Conservation (phyloP, 2,329 filamentous ascomycete species). For the Colletotrichum trifolii region DNA sequence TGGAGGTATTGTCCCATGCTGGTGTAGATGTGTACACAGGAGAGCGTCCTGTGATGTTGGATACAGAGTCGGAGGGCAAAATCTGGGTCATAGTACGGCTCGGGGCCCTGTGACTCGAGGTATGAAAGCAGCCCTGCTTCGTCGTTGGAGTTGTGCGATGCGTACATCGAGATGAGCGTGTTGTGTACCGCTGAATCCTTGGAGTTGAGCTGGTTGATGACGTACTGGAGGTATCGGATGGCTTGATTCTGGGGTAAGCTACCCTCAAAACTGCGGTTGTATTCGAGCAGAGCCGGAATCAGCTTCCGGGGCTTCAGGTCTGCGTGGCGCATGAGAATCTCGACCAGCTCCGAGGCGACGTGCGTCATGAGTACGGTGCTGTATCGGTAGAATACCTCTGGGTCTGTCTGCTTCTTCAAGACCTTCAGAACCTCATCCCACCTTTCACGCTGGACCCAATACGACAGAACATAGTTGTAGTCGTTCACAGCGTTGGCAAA, state of each 20-base stretch:
- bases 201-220: constrained; percentile 86
- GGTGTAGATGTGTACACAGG: constrained; percentile 96
- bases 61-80: constrained; percentile 97
- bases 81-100: constrained; percentile 91
- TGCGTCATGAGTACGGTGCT: constrained; percentile 97
- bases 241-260: constrained; percentile 86
- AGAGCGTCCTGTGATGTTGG: constrained; percentile 90
- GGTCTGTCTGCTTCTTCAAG: constrained; percentile 90
- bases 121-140: constrained; percentile 89
- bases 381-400: constrained; percentile 95
- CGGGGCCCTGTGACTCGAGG: constrained; percentile 88
- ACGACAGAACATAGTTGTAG: constrained; percentile 93
- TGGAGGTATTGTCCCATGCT: constrained; percentile 95
- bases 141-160: constrained; percentile 83
- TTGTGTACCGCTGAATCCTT: constrained; percentile 92
- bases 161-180: constrained; percentile 95
- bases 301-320: constrained; percentile 87
- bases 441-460: constrained; percentile 96
- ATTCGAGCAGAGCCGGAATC: constrained; percentile 93
- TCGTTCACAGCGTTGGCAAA: constrained; percentile 92
- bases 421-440: constrained; percentile 90
- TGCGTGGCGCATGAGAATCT: constrained; percentile 92
- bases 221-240: constrained; percentile 90
- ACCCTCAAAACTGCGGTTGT: constrained; percentile 82
- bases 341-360: constrained; percentile 85